Base-by-base conservation (phyloP, 2,329 filamentous ascomycete genomes). In the Mycocentrospora acerina region DNA sequence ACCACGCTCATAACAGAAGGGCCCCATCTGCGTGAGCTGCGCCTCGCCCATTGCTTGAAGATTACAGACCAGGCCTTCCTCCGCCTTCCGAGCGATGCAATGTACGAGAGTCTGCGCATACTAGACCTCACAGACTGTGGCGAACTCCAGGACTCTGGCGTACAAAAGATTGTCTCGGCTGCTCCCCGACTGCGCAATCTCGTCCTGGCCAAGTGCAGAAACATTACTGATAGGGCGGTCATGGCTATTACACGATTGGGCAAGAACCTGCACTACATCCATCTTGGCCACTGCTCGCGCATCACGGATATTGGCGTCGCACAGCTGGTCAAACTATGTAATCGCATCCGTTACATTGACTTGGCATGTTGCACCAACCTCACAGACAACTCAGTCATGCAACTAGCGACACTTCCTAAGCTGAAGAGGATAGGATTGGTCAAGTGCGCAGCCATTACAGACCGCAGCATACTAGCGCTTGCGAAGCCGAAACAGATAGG, bases 251-350 rank as follows among this genome's bases (percentile, higher is more conserved):
- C 90, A 40, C 85, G 81, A 55, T 78, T 98, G 4, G 90, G 90
- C 46, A 97, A 96, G 74, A 98, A 97, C 57, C 73, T 98, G 37
- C 93, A 98, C 67, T 97, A 95, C 65, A 85, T 98, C 35, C 93
- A 98, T 61, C 77, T 98, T 2, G 93, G 93, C 8, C 93, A 98
- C 66, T 98, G 93, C 67, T 81, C 82, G 18, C 83, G 90, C 31
- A 90, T 98, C 60, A 96, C 91, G 0, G 93, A 98, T 60, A 78
- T 83, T 24, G 90, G 89, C 1, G 89, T 98, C 13, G 86, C 87
- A 55, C 83, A 83, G 38, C 76, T 98, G 22, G 89, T 96, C 26
- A 83, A 85, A 52, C 76, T 76, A 36, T 98, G 93, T 74, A 97
- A 91, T 59, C 82, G 93, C 16, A 97, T 98, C 52, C 81, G 93